Percentiles rank a stretch among this genome's conserved stretches.
Conservation (phyloP, 305 asterid genomes). For the Andrographis paniculata region DNA sequence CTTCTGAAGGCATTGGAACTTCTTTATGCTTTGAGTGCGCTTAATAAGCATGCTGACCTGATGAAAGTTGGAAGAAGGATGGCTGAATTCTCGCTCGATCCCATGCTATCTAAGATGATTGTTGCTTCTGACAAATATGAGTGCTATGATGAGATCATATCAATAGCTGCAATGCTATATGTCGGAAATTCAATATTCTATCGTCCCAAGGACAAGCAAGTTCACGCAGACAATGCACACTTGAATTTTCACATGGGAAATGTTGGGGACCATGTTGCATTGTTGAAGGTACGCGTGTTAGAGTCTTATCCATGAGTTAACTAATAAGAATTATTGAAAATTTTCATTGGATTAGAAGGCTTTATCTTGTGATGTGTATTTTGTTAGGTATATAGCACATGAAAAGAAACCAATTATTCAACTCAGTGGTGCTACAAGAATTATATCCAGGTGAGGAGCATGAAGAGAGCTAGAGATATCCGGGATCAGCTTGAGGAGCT, state of each 20-base stretch:
- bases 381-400: slow-evolving; percentile 60
- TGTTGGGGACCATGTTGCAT: slow-evolving; percentile 90
- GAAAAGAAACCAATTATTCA: slow-evolving; percentile 86
- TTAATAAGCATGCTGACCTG: slow-evolving; percentile 57
- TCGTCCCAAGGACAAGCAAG: slow-evolving; percentile 92
- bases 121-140: slow-evolving; percentile 78
- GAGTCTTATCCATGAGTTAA: too few relatives aligned
- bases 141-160: slow-evolving; percentile 86
- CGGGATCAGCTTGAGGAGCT: slow-evolving; percentile 92
- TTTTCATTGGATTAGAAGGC: neutral
- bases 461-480: slow-evolving; percentile 92
- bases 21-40: slow-evolving; percentile 55
- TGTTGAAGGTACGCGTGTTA: slow-evolving; percentile 51
- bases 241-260: slow-evolving; percentile 81
- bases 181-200: slow-evolving; percentile 92
- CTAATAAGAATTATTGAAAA: too few relatives aligned
- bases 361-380: slow-evolving; percentile 13
- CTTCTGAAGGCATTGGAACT: slow-evolving; percentile 55
- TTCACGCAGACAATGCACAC: slow-evolving; percentile 91
- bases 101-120: slow-evolving; percentile 93
- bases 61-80: slow-evolving; percentile 90
- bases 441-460: slow-evolving; percentile 79
- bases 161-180: slow-evolving; percentile 91
- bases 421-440: slow-evolving; percentile 98
- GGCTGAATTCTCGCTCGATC: slow-evolving; percentile 97